These are phyloP conservation scores for Theobroma cacao DNA, from an alignment of 345 rosid genomes.

Conservation along the genomic window DNA sequence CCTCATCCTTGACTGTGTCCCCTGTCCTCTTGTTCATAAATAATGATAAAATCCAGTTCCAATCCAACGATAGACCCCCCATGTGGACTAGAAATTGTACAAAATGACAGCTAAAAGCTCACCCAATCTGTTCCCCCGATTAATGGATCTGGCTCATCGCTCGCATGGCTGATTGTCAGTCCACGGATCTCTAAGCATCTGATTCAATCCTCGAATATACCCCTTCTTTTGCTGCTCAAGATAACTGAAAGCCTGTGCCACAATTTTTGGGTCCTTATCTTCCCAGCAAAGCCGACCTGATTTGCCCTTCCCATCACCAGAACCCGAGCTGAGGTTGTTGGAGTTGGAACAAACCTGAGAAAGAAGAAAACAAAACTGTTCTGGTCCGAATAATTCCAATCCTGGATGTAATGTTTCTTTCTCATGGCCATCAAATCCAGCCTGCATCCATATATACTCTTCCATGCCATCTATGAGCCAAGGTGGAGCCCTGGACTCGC, in stretches of 20 bases:
- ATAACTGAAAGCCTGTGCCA: conserved; percentile 30
- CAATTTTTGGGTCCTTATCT: not conserved
- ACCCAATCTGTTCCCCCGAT: not conserved
- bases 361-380: not conserved
- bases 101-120: not conserved
- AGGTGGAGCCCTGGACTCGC: conserved; percentile 38
- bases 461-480: conserved; percentile 47
- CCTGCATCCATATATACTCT: conserved; percentile 39
- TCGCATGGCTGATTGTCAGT: conserved; percentile 10
- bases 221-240: conserved; percentile 38
- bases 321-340: not conserved
- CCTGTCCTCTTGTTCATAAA: not conserved
- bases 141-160: not conserved
- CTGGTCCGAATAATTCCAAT: conserved; percentile 8
- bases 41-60: not conserved
- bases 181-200: conserved; percentile 37
- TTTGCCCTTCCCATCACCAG: not conserved
- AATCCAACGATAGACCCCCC: not conserved
- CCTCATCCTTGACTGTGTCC: not conserved
- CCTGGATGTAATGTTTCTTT: not conserved
- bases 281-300: not conserved
- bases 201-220: conserved; percentile 52
- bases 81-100: not conserved
- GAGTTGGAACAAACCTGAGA: conserved; percentile 2
- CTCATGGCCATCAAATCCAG: conserved; percentile 17